Evolutionary conservation across 2,329 filamentous ascomycete species (phyloP).

Genomic region (Blastomyces silverae): DNA sequence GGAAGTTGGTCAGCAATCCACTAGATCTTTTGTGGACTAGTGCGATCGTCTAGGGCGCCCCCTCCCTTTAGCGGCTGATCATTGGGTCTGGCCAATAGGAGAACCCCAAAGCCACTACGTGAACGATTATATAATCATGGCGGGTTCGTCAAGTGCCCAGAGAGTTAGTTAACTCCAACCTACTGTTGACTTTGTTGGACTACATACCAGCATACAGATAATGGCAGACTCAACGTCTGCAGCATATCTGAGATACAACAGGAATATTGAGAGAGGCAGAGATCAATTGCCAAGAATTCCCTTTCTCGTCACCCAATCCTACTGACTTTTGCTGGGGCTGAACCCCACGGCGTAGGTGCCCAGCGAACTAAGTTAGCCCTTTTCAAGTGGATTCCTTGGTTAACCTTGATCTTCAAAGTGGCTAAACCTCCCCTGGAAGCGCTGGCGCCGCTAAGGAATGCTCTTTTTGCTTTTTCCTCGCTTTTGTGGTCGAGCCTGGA

Average conservation of each 20-base stretch:
- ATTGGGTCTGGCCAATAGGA: background rate
- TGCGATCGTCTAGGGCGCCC: background rate
- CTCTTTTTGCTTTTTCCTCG: background rate
- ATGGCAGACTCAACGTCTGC: background rate
- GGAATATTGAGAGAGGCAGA: background rate
- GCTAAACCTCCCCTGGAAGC: background rate
- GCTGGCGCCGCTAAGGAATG: background rate
- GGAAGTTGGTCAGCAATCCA: background rate
- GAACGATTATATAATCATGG: background rate
- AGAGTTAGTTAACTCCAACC: too few species aligned
- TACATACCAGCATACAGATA: too few species aligned
- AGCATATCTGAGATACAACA: background rate
- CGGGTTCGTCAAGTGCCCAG: too few species aligned
- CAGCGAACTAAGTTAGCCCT: background rate
- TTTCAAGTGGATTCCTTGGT: constrained; percentile 1
- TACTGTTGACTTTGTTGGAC: too few species aligned
- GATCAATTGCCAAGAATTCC: background rate
- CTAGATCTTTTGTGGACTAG: background rate
- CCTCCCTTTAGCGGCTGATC: constrained; percentile 8
- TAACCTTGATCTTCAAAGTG: constrained; percentile 9
- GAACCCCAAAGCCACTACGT: background rate
- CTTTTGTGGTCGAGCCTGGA: background rate
- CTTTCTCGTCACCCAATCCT: background rate
- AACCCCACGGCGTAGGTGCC: background rate
- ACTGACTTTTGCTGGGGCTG: background rate